A percentile compares a stretch with the other conserved stretches of the same genome.
Evolutionary conservation across 2,329 filamentous ascomycete genomes (phyloP).

Genomic region (Cladosporium phlei): DNA sequence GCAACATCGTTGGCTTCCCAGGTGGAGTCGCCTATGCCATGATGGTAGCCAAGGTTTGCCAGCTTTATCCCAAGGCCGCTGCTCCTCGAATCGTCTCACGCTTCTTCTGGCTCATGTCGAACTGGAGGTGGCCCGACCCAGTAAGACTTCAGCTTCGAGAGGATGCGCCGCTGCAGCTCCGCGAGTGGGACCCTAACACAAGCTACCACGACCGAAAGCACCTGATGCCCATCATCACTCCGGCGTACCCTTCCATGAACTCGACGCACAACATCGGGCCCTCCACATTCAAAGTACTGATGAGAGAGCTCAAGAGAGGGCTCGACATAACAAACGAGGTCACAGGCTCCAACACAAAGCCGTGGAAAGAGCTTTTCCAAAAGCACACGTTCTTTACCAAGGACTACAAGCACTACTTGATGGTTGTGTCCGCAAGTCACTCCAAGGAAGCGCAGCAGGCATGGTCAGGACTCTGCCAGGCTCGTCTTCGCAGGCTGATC

Average conservation of each 20-base stretch:
- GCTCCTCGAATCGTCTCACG: slow-evolving; percentile 84
- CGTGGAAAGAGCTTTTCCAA: slow-evolving; percentile 83
- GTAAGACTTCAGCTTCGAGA: slow-evolving; percentile 86
- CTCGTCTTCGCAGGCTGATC: slow-evolving; percentile 82
- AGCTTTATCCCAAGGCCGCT: slow-evolving; percentile 89
- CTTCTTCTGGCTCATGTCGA: slow-evolving; percentile 87
- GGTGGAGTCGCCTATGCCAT: slow-evolving; percentile 98
- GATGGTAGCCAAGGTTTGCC: slow-evolving; percentile 91
- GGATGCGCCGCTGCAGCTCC: slow-evolving; percentile 71
- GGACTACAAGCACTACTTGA: slow-evolving; percentile 93
- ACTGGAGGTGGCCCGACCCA: slow-evolving; percentile 93
- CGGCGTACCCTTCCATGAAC: slow-evolving; percentile 96
- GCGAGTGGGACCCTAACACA: slow-evolving; percentile 90
- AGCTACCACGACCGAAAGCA: slow-evolving; percentile 79
- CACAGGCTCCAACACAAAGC: slow-evolving; percentile 61
- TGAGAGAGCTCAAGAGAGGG: slow-evolving; percentile 74
- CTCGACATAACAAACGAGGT: slow-evolving; percentile 75
- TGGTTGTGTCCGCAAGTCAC: slow-evolving; percentile 75
- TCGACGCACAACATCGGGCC: slow-evolving; percentile 88
- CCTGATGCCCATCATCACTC: slow-evolving; percentile 97
- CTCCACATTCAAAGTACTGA: slow-evolving; percentile 80
- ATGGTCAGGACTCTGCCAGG: slow-evolving; percentile 91
- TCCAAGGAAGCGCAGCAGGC: slow-evolving; percentile 78
- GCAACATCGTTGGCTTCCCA: slow-evolving; percentile 93
- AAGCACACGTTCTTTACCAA: slow-evolving; percentile 91